Base-by-base conservation (phyloP, 371 early-diverging fungal species). In the Mortierella sp. region DNA sequence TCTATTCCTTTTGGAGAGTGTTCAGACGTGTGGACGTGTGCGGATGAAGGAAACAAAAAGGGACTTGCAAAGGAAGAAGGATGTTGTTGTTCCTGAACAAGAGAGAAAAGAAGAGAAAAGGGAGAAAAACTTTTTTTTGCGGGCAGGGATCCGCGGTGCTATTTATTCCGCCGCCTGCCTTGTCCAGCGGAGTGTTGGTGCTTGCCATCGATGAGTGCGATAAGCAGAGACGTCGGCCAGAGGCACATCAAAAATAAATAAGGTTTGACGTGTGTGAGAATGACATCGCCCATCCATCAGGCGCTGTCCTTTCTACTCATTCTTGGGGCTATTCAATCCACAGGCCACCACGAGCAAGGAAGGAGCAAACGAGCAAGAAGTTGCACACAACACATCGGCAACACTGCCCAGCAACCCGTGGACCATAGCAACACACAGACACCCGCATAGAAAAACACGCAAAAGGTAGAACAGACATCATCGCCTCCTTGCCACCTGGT, bases 221-320 rank as follows among this genome's bases (percentile, higher is more conserved):
- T 64, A 64, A 64, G 67, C 28, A 10, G 57, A 57, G 3, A 61
- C 11, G 28, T 14, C 26, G 59, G 59, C 31, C 26, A 55, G 59
- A 61, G 19, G 31, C 16, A 55, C 14, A 37, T 37, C 64, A 64
- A 64, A 64, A 64, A 73, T 54, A 72, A 51, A 73, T 54, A 73
- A 40, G 54, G 54, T 73, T 40, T 28, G 26, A 14, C 46, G 11
- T 26, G 14, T 70, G 44, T n/a, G 31, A 70, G 28, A 70, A 70
- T 64, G 67, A 64, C 67, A 64, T 64, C 67, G 37, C 67, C 67
- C 24, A 64, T 64, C 51, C 3, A 9, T 24, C 34, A 5, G n/a
- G 5, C 24, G 0, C 3, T 24, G 16, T 34, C 8, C 9, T 37
- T 34, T n/a, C 54, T 19, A 37, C 1, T 59, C 57, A 10, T 31